phyloP scores from a whole-genome alignment of 2,329 filamentous ascomycete species.

The Neoscytalidium dimidiatum region DNA sequence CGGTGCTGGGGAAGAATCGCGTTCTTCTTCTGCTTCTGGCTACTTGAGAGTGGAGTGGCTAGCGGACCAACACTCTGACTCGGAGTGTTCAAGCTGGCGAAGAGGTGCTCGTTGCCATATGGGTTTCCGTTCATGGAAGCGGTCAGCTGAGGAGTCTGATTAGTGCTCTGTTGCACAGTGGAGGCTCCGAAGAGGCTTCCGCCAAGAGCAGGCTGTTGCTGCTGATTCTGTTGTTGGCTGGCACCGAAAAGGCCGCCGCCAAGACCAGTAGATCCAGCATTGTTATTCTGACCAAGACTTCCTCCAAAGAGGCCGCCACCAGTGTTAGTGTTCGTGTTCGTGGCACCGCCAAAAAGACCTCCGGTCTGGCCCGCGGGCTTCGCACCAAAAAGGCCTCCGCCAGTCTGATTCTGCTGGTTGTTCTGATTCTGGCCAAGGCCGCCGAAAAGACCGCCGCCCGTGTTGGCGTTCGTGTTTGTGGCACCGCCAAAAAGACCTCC shows the following conservation, averaged over 20 bases:
- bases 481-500: constrained; percentile 35
- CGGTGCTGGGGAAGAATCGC: constrained; percentile 85
- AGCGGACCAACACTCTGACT: constrained; percentile 79
- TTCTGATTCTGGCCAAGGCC: constrained; percentile 21
- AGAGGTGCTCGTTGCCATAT: constrained; percentile 86
- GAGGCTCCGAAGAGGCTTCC: constrained; percentile 57
- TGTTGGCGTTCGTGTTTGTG: constrained; percentile 18
- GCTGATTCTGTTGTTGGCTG: constrained; percentile 44
- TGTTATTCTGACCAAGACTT: constrained; percentile 41
- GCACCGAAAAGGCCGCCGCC: constrained; percentile 45
- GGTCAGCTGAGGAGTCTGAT: constrained; percentile 62
- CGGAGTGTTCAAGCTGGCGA: constrained; percentile 69
- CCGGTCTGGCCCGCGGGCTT: constrained; percentile 35
- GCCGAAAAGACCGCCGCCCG: constrained; percentile 29
- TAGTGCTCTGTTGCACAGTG: constrained; percentile 54
- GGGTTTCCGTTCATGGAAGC: constrained; percentile 84
- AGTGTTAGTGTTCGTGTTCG: constrained; percentile 27
- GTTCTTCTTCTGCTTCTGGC: constrained; percentile 74
- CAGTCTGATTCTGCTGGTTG: constrained; percentile 23
- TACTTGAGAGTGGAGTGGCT: constrained; percentile 81
- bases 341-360: constrained; percentile 33
- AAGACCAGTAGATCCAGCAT: constrained; percentile 28
- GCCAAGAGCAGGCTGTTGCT: constrained; percentile 39
- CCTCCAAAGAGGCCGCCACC: constrained; percentile 52
- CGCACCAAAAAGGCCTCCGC: constrained; percentile 33